Evolutionary conservation across 176 grass and related monocot species (phyloP), one percentile per base, ranked within the genome.

Genomic region (Lolium rigidum): DNA sequence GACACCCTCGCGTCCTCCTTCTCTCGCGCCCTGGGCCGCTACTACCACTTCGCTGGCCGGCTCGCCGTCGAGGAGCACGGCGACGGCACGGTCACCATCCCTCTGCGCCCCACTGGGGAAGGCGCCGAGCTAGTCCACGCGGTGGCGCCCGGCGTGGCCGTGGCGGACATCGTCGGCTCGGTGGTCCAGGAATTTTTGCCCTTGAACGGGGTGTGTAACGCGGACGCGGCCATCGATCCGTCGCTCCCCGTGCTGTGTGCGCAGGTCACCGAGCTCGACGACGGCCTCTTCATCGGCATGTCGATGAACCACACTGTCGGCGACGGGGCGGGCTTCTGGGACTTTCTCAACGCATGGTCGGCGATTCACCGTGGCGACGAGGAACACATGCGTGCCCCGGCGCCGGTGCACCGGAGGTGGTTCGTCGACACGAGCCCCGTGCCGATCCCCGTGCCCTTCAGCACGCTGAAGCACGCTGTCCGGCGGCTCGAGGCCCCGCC

Each of bases 291-390:
- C 50, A 35, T 81, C 56, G 51, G 54, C 83, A 82, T 89, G 62
- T 89, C 89, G 20, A 0, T 82, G 13, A 87, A 90, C 54, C 75
- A 78, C 78, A 49, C 50, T 38, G 79, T 37, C 70, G 49, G 18
- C 6, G 77, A 78, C 46, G 46, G 46, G 7, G 9, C 46, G 7
- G 8, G 7, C 46, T 10, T 48, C 8, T 48, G 46, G 46, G 67
- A 78, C 64, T 78, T 91, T 57, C 5, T 94, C 41, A 85, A 88
- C 21, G 74, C 83, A 3, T 90, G 89, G 89, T 88, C 92, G 5
- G 83, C 84, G 63, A 91, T 91, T 25, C 20, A 71, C 31, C 83
- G 92, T 0, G 2, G 49, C 46, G 46, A 10, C 46, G 9, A 10
- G 2, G 9, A 10, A 1, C 46, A 10, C 7, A 9, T 10, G 8